Conservation (phyloP, 345 rosid genomes). For the Excoecaria cochinchinensis region DNA sequence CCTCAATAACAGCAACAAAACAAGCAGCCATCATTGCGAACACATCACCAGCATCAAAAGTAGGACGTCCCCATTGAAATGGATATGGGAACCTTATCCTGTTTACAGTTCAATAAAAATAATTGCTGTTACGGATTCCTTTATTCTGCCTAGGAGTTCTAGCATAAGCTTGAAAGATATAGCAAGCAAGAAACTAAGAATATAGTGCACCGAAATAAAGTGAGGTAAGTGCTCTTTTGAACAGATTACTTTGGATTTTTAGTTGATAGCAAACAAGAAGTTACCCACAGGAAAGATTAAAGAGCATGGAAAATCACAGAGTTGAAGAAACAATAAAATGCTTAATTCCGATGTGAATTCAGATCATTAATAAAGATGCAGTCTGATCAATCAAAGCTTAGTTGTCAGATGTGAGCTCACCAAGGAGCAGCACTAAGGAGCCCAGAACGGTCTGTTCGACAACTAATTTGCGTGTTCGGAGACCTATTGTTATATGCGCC, state of each 20-base stretch:
- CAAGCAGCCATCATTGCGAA: slow-evolving; percentile 79
- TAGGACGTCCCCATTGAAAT: slow-evolving; percentile 77
- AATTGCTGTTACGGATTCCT: slow-evolving; percentile 4
- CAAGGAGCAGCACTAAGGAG: slow-evolving; percentile 77
- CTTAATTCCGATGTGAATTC: no score
- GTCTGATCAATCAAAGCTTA: not conserved
- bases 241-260: not conserved
- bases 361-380: not conserved
- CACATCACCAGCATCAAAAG: slow-evolving; percentile 57
- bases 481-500: slow-evolving; percentile 68
- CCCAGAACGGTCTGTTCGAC: slow-evolving; percentile 84
- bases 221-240: not conserved
- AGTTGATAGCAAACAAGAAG: not conserved
- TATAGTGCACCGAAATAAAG: not conserved
- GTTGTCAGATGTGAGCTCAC: slow-evolving; percentile 37
- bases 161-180: slow-evolving; percentile 1
- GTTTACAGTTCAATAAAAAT: slow-evolving; percentile 17
- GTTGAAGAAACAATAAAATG: slow-evolving; percentile 1
- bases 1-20: slow-evolving; percentile 75
- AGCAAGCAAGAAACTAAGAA: not conserved
- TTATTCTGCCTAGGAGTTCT: not conserved
- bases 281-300: not conserved
- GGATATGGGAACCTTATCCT: slow-evolving; percentile 90
- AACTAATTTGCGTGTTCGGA: slow-evolving; percentile 64
- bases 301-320: not conserved